Conservation (phyloP, 192 early-diverging fungal species). For the Cladochytrium replicatum region DNA sequence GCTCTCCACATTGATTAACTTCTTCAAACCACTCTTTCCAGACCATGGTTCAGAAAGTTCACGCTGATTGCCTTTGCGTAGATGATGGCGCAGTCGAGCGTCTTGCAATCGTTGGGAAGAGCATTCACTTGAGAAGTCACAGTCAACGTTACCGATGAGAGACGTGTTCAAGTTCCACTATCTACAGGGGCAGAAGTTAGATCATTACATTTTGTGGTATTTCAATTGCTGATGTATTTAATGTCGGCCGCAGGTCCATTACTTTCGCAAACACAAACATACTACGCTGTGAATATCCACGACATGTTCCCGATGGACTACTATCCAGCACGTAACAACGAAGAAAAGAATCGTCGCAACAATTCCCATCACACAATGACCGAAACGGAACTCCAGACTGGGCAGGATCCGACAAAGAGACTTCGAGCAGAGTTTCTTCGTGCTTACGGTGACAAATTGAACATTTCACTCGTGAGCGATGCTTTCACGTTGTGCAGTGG, state of each 20-base stretch:
- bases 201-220: constrained; percentile 7
- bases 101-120: constrained; percentile 23
- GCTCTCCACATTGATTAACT: neutral
- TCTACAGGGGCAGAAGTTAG: constrained; percentile 29
- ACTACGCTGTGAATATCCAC: constrained; percentile 34
- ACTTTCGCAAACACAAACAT: constrained; percentile 15
- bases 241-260: constrained; percentile 35
- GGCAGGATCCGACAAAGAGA: no score
- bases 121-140: constrained; percentile 34
- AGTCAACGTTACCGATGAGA: constrained; percentile 41
- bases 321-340: constrained; percentile 6
- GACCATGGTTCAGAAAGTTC: constrained; percentile 2
- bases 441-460: constrained; percentile 12
- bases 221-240: no score
- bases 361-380: no score
- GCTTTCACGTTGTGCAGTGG: constrained; percentile 29
- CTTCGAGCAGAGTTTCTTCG: constrained; percentile 41
- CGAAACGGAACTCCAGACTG: no score
- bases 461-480: no score
- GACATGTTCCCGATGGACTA: constrained; percentile 37
- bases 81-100: constrained; percentile 13
- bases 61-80: constrained; percentile 23
- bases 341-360: no score
- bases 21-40: constrained; percentile 1
- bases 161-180: constrained; percentile 29